A percentile compares a stretch with the other conserved stretches of the same genome.
These are phyloP conservation scores for Mycena polygramma DNA, from an alignment of 768 basidiomycete genomes.

Conservation along the genomic window DNA sequence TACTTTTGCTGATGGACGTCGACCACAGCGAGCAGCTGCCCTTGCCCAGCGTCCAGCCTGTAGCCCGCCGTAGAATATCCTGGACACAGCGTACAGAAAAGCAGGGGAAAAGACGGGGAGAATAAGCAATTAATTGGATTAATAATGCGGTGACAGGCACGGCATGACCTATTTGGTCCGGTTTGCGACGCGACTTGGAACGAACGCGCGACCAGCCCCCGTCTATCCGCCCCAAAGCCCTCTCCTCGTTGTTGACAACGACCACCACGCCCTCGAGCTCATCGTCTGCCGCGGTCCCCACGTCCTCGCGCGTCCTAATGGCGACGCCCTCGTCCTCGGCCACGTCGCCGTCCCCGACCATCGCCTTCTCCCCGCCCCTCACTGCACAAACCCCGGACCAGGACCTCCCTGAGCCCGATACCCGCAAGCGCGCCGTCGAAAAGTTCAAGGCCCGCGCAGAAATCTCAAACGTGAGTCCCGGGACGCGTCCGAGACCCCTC, in stretches of 20 bases:
- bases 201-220: too few species aligned
- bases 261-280: conserved; percentile 1
- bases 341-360: conserved; percentile 85
- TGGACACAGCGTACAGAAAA: too few species aligned
- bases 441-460: conserved; percentile 86
- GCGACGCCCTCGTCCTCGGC: conserved; percentile 85
- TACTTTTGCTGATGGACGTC: neutral
- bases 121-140: too few species aligned
- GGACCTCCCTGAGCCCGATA: conserved; percentile 67
- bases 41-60: neutral
- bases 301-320: conserved; percentile 63
- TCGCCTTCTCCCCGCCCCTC: conserved; percentile 68
- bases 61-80: too few species aligned
- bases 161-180: neutral
- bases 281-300: neutral
- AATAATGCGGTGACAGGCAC: neutral
- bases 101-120: too few species aligned
- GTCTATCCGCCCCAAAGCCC: neutral
- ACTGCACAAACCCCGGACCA: conserved; percentile 48
- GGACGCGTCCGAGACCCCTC: conserved; percentile 62
- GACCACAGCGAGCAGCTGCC: neutral
- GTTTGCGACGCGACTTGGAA: neutral
- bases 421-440: conserved; percentile 75
- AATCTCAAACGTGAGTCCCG: conserved; percentile 77
- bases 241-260: neutral